Conservation (phyloP, 1,284 basidiomycete genomes). For the Boletus mariae region DNA sequence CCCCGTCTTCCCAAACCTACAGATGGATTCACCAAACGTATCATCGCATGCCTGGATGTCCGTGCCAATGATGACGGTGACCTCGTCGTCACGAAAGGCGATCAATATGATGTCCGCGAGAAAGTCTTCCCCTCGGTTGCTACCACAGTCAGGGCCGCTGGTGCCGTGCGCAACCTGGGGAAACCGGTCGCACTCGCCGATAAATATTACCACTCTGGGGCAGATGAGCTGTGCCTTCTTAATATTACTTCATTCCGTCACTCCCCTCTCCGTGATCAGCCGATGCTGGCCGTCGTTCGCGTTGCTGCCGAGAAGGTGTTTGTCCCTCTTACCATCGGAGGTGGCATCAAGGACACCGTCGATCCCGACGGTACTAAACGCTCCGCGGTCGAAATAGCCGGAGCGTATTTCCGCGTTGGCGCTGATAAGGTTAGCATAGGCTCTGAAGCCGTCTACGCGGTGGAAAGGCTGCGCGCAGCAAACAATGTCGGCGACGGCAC, state of each 20-base stretch:
- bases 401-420: constrained; percentile 94
- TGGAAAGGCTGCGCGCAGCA: constrained; percentile 73
- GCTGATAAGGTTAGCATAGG: constrained; percentile 99
- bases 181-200: constrained; percentile 93
- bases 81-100: constrained; percentile 98
- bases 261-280: constrained; percentile 93
- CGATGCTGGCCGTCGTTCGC: constrained; percentile 95
- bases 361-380: constrained; percentile 93
- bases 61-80: constrained; percentile 95
- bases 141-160: constrained; percentile 45
- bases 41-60: constrained; percentile 98
- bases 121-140: constrained; percentile 41
- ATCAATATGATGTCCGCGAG: constrained; percentile 98
- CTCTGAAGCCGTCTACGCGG: constrained; percentile 91
- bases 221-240: constrained; percentile 96
- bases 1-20: constrained; percentile 39
- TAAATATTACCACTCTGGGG: constrained; percentile 85
- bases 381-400: constrained; percentile 90
- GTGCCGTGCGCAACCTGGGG: constrained; percentile 94
- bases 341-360: constrained; percentile 94
- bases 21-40: constrained; percentile 85
- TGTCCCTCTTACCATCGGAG: constrained; percentile 98
- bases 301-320: constrained; percentile 89
- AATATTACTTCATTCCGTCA: constrained; percentile 99
- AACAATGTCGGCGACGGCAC: constrained; percentile 55